Conservation (phyloP, 129 eudicot genomes). For the Daucus carota region DH1_v3.0 NC_030383.2:46355501-46356000, state of each 20-base stretch:
- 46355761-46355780: neutral
- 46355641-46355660: neutral
- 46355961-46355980: neutral
- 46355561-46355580: conserved; percentile 6
- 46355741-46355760: conserved; percentile 6
- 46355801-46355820: neutral
- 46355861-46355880: neutral
- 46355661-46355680: neutral
- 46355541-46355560: neutral
- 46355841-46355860: neutral
- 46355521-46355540: neutral
- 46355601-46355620: neutral
- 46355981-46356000: neutral
- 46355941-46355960: conserved; percentile 7
- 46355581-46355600: neutral
- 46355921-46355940: neutral
- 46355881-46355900: neutral
- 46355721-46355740: neutral
- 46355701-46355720: neutral
- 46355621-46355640: neutral
- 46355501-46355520: conserved; percentile 3
- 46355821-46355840: neutral
- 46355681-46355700: neutral
- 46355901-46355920: conserved; percentile 1
- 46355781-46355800: neutral